Base-by-base conservation (phyloP, 441 rosid species). In the Raphanus hybrid region DNA sequence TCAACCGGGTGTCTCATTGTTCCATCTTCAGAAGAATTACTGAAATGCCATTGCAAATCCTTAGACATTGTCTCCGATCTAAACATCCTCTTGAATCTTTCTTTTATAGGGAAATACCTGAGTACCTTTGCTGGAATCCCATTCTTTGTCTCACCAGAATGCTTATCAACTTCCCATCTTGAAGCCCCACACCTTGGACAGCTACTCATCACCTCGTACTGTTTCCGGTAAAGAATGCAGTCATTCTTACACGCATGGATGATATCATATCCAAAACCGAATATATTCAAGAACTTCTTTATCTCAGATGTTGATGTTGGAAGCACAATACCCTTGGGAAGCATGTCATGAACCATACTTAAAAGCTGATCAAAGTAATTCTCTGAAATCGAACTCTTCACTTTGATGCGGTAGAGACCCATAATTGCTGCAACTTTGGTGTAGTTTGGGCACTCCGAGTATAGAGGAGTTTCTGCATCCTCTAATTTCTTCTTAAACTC, bases 201-300 rank as follows among this genome's bases (percentile, higher is more conserved):
- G 57, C 20, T 67, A 12, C 3, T 3, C 23, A 67, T 6, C 0
- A 1, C 35, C 20, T 45, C 39, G 8, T 12, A 67, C 11, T 41
- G 18, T 14, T 66, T 67, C 39, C 7, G 35, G 23, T 45, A 67
- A 6, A 67, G 58, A 27, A 67, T 45, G 5, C 58, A 67, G 3
- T 48, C 60, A 29, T 48, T 67, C 60, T 67, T 67, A 15, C 41
- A 67, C 0, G 60, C 60, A 14, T 67, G 60, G 2, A 67, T 67
- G 1, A 48, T 20, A 12, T 67, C 41, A 67, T 48, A 67, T 11
- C 70, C 23, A 23, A 45, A 45, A 10, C 39, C 70, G 45, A 67
- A 45, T 1, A 67, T 4, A 39, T 67, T 67, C 39, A 27, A 48
- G 26, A 66, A 67, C 6, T 48, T 67, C 71, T 67, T 67, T 2